Conservation (phyloP, 768 basidiomycete species). For the Russula compacta region DNA sequence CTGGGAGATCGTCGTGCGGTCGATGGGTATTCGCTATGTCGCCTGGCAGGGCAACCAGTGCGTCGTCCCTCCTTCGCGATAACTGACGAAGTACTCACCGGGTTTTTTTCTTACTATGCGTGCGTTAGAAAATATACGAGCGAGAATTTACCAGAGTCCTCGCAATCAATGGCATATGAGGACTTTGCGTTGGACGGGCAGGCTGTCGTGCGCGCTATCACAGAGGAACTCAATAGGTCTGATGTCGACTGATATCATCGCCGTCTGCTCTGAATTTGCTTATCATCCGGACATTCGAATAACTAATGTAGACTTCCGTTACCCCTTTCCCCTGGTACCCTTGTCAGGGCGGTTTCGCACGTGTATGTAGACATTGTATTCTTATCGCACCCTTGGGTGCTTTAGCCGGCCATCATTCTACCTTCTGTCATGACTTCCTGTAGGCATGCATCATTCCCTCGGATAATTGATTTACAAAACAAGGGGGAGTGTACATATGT, state of each 20-base stretch:
- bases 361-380: not conserved
- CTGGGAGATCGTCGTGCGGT: conserved; percentile 14
- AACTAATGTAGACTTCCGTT: not conserved
- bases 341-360: not conserved
- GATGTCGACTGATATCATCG: not conserved
- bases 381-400: not conserved
- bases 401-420: not conserved
- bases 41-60: conserved; percentile 16
- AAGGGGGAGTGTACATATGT: not conserved
- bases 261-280: not conserved
- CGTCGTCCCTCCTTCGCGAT: not conserved
- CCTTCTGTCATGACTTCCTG: not conserved
- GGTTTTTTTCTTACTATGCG: not conserved
- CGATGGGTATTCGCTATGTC: conserved; percentile 17
- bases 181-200: conserved; percentile 11
- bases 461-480: too few relatives aligned
- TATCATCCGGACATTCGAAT: not conserved
- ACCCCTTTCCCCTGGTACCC: not conserved
- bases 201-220: conserved; percentile 12
- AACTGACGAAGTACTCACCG: too few relatives aligned
- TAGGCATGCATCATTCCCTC: not conserved
- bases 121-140: conserved; percentile 11
- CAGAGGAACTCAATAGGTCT: conserved; percentile 3
- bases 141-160: not conserved
- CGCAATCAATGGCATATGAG: not conserved